Percentiles rank a stretch among this genome's conserved stretches.
phyloP scores from a whole-genome alignment of 225 moss, liverwort and hornwort genomes.

The Pleurozium schreberi region DNA sequence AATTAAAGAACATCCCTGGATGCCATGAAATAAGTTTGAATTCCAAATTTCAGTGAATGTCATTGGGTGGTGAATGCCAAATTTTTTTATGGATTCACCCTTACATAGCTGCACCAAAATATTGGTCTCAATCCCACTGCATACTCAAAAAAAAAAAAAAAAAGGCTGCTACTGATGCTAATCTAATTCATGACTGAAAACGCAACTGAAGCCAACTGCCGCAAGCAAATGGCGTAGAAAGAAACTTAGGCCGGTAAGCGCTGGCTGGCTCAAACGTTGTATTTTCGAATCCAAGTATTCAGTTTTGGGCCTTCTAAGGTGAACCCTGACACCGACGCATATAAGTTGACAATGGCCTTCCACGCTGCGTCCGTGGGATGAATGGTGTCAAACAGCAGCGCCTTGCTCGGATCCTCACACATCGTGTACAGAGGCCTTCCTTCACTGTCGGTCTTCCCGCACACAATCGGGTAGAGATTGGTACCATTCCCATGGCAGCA shows the following conservation, averaged over 20 bases:
- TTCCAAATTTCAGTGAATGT: too few relatives aligned
- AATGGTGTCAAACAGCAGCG: slow-evolving; percentile 1
- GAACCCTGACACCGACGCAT: neutral
- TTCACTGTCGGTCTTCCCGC: neutral
- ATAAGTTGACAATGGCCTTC: neutral
- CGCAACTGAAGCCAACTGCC: neutral
- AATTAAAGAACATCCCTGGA: neutral
- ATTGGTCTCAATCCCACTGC: neutral
- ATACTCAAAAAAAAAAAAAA: neutral
- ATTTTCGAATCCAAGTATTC: neutral
- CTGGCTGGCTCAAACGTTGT: neutral
- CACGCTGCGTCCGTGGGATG: slow-evolving; percentile 6
- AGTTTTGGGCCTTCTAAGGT: slow-evolving; percentile 8
- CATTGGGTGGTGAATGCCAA: neutral
- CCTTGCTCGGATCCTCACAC: slow-evolving; percentile 2
- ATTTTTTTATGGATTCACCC: too few relatives aligned
- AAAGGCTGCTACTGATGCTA: too few relatives aligned
- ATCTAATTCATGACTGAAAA: neutral
- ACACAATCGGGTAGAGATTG: neutral
- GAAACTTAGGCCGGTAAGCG: neutral
- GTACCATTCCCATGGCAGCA: neutral
- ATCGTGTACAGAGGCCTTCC: neutral
- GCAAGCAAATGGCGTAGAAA: neutral
- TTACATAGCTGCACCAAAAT: neutral
- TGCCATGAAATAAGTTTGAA: too few relatives aligned